A percentile compares a stretch with the other conserved stretches of the same genome.
phyloP scores from a whole-genome alignment of 2,329 filamentous ascomycete genomes.

The Shiraia sp. region DNA sequence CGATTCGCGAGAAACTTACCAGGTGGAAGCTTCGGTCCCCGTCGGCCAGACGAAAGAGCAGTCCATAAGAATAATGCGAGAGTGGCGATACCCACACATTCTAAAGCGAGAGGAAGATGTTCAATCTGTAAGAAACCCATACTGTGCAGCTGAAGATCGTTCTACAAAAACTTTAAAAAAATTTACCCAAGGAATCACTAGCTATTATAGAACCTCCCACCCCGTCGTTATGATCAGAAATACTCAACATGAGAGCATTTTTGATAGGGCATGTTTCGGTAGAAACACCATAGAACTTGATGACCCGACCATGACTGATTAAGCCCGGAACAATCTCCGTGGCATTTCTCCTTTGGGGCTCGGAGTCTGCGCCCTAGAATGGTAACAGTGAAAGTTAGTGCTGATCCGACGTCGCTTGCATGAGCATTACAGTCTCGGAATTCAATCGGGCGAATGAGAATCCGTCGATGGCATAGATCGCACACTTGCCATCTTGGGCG shows the following conservation, averaged over 20 bases:
- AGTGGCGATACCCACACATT: not conserved
- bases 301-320: not conserved
- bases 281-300: not conserved
- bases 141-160: not conserved
- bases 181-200: not conserved
- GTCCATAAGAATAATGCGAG: conserved; percentile 5
- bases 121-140: not conserved
- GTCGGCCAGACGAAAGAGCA: conserved; percentile 4
- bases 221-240: not conserved
- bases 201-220: not conserved
- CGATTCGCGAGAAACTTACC: conserved; percentile 2
- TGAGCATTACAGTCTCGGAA: not conserved
- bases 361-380: conserved; percentile 4
- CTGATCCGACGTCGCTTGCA: not conserved
- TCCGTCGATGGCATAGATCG: too few species aligned
- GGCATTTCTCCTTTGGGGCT: conserved; percentile 3
- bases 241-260: not conserved
- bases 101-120: not conserved
- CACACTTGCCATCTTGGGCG: too few species aligned
- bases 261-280: too few species aligned
- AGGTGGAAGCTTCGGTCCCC: conserved; percentile 5
- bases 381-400: conserved; percentile 1
- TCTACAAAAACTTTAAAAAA: not conserved
- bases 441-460: not conserved
- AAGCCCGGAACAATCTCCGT: not conserved